phyloP scores from a whole-genome alignment of 176 grass and related monocot genomes.

The Sorghum bicolor region Sorghum_bicolor_NCBIv3 NC_012875.2:57466501-57467000 shows the following conservation, averaged over 20 bases:
- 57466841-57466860: constrained; percentile 7
- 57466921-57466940: constrained; percentile 20
- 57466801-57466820: constrained; percentile 6
- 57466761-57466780: constrained; percentile 19
- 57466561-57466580: not conserved
- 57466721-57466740: not conserved
- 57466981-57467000: constrained; percentile 11
- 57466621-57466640: not conserved
- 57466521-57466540: not conserved
- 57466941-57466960: constrained; percentile 4
- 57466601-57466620: not conserved
- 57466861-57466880: constrained; percentile 18
- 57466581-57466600: not conserved
- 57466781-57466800: constrained; percentile 6
- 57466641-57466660: not conserved
- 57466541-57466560: not conserved
- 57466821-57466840: not conserved
- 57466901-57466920: constrained; percentile 24
- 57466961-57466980: constrained; percentile 6
- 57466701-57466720: constrained; percentile 2
- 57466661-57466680: not conserved
- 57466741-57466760: constrained; percentile 36
- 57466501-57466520: not conserved
- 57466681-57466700: not conserved
- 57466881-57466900: constrained; percentile 23